phyloP scores from a whole-genome alignment of 2,329 filamentous ascomycete genomes.

The Fusarium redolens region DNA sequence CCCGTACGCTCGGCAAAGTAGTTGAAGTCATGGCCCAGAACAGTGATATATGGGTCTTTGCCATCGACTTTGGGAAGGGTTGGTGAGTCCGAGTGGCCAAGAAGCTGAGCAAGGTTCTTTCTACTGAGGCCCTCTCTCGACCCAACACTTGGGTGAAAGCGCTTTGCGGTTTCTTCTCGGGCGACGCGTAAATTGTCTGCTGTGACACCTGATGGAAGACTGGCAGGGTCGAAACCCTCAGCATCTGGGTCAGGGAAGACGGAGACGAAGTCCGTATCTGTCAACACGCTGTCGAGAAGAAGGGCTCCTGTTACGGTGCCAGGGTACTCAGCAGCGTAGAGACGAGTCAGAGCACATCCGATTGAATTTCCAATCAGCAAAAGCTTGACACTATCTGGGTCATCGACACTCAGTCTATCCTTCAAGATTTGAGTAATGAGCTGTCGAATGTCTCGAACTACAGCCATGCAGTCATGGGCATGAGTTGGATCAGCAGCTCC shows the following conservation, averaged over 20 bases:
- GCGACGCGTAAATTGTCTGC: slow-evolving; percentile 14
- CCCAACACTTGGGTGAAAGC: slow-evolving; percentile 38
- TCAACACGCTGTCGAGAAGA: slow-evolving; percentile 68
- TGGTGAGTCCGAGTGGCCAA: slow-evolving; percentile 29
- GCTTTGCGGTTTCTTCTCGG: slow-evolving; percentile 14
- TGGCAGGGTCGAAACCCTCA: slow-evolving; percentile 54
- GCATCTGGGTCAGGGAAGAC: slow-evolving; percentile 67
- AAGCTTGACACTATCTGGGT: neutral
- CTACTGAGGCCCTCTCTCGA: slow-evolving; percentile 37
- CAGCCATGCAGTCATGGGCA: slow-evolving; percentile 60
- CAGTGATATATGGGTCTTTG: slow-evolving; percentile 29
- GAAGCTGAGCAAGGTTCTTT: slow-evolving; percentile 32
- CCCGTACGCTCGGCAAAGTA: slow-evolving; percentile 24
- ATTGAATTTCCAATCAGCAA: slow-evolving; percentile 39
- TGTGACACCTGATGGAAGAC: slow-evolving; percentile 20
- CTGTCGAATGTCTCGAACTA: slow-evolving; percentile 39
- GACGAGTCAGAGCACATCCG: slow-evolving; percentile 55
- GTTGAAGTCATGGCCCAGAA: slow-evolving; percentile 40
- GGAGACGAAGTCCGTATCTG: slow-evolving; percentile 66
- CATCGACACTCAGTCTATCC: neutral
- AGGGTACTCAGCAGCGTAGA: slow-evolving; percentile 61
- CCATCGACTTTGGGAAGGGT: neutral
- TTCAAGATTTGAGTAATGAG: slow-evolving; percentile 20
- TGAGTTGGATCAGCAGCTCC: slow-evolving; percentile 51
- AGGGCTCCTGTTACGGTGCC: slow-evolving; percentile 58